phyloP scores from a whole-genome alignment of 805 yeast species.

The Gaillardinia entomophila region DNA sequence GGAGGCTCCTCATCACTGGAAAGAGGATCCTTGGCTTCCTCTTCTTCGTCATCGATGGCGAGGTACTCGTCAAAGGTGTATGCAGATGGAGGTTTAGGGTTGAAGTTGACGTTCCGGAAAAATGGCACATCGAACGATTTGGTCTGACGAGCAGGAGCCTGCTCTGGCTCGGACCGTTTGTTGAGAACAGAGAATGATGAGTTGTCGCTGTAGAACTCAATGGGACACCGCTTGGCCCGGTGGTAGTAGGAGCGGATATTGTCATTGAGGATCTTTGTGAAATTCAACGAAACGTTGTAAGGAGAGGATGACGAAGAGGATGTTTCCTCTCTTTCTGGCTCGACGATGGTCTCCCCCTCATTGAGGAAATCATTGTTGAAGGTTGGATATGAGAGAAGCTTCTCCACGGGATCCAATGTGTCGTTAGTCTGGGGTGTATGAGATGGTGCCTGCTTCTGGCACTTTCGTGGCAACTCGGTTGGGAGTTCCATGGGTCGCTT shows the following conservation, averaged over 20 bases:
- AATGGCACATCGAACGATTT: slow-evolving; percentile 22
- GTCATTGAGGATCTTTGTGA: slow-evolving; percentile 33
- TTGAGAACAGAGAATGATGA: slow-evolving; percentile 28
- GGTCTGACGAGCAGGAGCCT: background rate
- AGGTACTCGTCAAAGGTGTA: slow-evolving; percentile 30
- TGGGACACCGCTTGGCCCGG: slow-evolving; percentile 18
- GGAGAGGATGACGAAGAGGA: slow-evolving; percentile 3
- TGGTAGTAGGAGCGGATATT: slow-evolving; percentile 29
- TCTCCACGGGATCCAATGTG: slow-evolving; percentile 39
- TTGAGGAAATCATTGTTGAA: slow-evolving; percentile 24
- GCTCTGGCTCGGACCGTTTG: slow-evolving; percentile 3
- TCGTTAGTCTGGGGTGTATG: slow-evolving; percentile 14
- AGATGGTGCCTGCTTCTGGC: slow-evolving; percentile 2
- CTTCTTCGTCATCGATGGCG: slow-evolving; percentile 22
- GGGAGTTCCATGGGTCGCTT: slow-evolving; percentile 3
- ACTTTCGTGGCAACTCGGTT: background rate
- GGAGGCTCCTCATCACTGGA: slow-evolving; percentile 3
- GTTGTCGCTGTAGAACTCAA: slow-evolving; percentile 27
- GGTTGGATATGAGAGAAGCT: slow-evolving; percentile 29
- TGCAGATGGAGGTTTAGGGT: slow-evolving; percentile 18
- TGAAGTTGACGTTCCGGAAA: slow-evolving; percentile 32
- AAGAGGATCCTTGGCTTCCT: slow-evolving; percentile 9
- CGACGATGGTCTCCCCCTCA: slow-evolving; percentile 12
- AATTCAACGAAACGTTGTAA: slow-evolving; percentile 20
- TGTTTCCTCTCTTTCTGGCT: slow-evolving; percentile 7